These are phyloP conservation scores for Lolium perenne DNA, from an alignment of 176 grass and related monocot genomes.

Conservation along the genomic window DNA sequence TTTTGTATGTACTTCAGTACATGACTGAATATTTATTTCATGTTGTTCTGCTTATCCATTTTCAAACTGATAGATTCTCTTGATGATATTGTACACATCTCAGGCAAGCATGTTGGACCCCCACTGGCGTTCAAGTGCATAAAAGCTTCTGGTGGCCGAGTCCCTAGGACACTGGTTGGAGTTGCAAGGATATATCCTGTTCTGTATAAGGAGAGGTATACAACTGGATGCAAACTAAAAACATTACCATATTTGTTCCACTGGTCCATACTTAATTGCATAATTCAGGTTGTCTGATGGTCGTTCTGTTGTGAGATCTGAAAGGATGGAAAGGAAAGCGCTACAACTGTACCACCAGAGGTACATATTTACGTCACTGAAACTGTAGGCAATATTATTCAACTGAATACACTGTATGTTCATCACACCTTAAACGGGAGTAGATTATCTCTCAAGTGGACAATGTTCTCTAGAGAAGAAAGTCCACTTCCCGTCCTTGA, in stretches of 20 bases:
- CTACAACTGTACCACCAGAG: slow-evolving; percentile 79
- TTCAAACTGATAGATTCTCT: slow-evolving; percentile 25
- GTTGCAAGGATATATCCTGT: slow-evolving; percentile 86
- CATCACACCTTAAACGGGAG: slow-evolving; percentile 6
- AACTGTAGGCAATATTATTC: background rate
- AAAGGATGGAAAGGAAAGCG: slow-evolving; percentile 81
- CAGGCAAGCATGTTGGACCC: slow-evolving; percentile 74
- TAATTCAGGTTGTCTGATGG: slow-evolving; percentile 80
- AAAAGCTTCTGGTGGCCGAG: slow-evolving; percentile 75
- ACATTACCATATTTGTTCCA: slow-evolving; percentile 13
- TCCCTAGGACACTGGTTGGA: slow-evolving; percentile 83
- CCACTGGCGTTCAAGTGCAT: slow-evolving; percentile 90
- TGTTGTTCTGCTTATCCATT: slow-evolving; percentile 39
- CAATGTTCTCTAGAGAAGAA: background rate
- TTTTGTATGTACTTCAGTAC: slow-evolving; percentile 71
- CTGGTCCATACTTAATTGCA: slow-evolving; percentile 29
- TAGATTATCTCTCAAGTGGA: slow-evolving; percentile 33
- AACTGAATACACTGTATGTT: slow-evolving; percentile 3
- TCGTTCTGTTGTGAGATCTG: slow-evolving; percentile 78
- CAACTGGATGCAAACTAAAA: slow-evolving; percentile 33
- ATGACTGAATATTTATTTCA: slow-evolving; percentile 1
- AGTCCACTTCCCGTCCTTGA: too few species aligned
- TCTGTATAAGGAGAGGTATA: slow-evolving; percentile 89
- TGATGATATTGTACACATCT: slow-evolving; percentile 30
- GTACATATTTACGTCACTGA: slow-evolving; percentile 49